Evolutionary conservation across 139 green algal genomes (phyloP).

Genomic region (Closterium sp.): DNA sequence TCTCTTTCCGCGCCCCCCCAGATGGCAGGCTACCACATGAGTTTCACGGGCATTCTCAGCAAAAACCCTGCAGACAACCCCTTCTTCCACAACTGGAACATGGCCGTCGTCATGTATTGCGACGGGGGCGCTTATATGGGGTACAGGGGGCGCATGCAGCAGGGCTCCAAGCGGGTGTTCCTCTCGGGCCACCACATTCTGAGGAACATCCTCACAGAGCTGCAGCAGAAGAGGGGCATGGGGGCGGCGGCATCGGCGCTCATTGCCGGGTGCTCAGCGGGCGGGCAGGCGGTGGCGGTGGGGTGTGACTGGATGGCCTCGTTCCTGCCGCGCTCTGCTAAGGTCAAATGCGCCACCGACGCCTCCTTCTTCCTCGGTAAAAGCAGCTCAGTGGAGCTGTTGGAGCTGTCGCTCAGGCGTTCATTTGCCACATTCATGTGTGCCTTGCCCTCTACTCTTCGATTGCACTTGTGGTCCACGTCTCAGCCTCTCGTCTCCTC

Average conservation of each 20-base stretch:
- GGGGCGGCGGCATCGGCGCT: no score
- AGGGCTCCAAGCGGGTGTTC: not conserved
- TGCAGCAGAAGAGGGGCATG: not conserved
- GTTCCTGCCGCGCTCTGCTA: not conserved
- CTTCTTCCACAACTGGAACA: slow-evolving; percentile 10
- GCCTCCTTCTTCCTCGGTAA: not conserved
- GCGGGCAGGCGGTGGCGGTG: not conserved
- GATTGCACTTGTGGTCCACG: no score
- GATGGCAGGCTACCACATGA: not conserved
- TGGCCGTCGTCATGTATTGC: slow-evolving; percentile 4
- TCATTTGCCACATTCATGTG: no score
- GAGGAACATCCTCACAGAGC: not conserved
- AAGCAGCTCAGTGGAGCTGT: no score
- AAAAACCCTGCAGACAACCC: not conserved
- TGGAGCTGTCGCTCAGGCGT: no score
- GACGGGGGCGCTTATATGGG: slow-evolving; percentile 7
- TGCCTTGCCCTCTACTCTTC: not conserved
- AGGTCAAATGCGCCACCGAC: not conserved
- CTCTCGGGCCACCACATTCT: not conserved
- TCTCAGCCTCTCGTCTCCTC: not conserved
- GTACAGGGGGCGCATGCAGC: not conserved
- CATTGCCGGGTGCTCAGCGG: no score
- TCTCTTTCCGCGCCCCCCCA: not conserved
- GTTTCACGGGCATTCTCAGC: not conserved
- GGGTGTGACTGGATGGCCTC: not conserved